These are phyloP conservation scores for Kalanchoe fedtschenkoi DNA, from an alignment of 164 flowering plant genomes.

Conservation along the genomic window DNA sequence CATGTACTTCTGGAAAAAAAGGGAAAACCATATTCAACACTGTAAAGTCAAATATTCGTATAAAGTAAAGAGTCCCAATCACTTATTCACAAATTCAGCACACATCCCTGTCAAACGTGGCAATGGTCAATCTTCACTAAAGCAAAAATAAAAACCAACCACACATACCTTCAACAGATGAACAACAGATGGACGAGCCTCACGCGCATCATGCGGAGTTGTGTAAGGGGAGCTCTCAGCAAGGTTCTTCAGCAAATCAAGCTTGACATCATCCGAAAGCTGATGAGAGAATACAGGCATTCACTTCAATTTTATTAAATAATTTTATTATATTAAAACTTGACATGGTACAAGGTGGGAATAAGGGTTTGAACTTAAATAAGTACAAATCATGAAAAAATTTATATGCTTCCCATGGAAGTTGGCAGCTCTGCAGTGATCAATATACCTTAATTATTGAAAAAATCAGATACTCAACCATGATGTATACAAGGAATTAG, in stretches of 20 bases:
- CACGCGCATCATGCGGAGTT: conserved; percentile 80
- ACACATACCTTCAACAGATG: conserved; percentile 69
- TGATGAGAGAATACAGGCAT: conserved; percentile 18
- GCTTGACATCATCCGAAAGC: conserved; percentile 84
- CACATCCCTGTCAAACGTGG: neutral
- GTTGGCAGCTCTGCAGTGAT: neutral
- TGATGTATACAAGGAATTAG: neutral
- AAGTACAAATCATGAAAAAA: neutral
- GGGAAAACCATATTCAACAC: conserved; percentile 8
- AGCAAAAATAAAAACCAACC: no score
- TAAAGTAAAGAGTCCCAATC: neutral
- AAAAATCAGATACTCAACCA: no score
- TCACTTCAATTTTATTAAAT: neutral
- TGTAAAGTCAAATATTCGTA: neutral
- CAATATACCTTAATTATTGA: neutral
- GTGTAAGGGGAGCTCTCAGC: conserved; percentile 88
- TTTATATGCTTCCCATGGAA: neutral
- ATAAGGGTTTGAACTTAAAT: neutral
- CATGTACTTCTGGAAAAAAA: conserved; percentile 60
- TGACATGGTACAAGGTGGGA: no score
- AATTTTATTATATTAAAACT: neutral
- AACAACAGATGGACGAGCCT: conserved; percentile 74
- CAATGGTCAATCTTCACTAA: neutral
- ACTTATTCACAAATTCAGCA: neutral
- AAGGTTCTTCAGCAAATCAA: conserved; percentile 84